A percentile compares a stretch with the other conserved stretches of the same genome.
These are phyloP conservation scores for Saprolegnia diclina DNA, from an alignment of 352 stramenopile genomes.

Conservation along the genomic window DNA sequence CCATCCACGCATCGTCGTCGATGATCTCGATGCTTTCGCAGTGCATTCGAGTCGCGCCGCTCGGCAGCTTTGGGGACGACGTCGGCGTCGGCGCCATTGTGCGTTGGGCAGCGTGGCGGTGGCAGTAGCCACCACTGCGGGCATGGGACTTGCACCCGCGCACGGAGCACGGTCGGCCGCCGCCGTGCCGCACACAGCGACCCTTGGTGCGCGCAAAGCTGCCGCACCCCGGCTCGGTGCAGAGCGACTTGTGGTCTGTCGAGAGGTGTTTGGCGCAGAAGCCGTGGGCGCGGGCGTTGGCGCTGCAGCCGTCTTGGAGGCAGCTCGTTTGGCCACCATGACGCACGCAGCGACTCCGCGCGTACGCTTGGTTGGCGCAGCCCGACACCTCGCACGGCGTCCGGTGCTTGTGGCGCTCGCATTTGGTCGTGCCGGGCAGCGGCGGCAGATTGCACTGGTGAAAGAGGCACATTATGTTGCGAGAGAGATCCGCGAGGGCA, in stretches of 20 bases:
- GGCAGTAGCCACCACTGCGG: background rate
- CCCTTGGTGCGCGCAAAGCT: background rate
- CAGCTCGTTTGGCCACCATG: background rate
- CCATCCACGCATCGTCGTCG: too few species aligned
- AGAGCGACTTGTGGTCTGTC: background rate
- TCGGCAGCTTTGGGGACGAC: too few species aligned
- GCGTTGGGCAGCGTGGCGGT: background rate
- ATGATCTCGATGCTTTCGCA: too few species aligned
- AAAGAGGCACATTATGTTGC: too few species aligned
- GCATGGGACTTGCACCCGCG: background rate
- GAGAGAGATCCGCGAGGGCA: too few species aligned
- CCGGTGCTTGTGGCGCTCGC: background rate
- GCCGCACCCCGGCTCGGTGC: background rate
- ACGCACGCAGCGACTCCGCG: background rate
- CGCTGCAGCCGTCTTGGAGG: background rate
- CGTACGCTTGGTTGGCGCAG: conserved; percentile 14
- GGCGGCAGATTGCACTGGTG: too few species aligned
- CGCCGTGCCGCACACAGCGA: background rate
- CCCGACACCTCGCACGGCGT: background rate
- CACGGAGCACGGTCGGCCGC: background rate
- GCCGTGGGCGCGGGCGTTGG: background rate
- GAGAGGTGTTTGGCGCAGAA: background rate
- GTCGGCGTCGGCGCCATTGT: too few species aligned
- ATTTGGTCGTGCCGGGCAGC: background rate
- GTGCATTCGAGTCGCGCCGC: too few species aligned